Base-by-base conservation (phyloP, 306 rosid species). In the Parietaria judaica region DNA sequence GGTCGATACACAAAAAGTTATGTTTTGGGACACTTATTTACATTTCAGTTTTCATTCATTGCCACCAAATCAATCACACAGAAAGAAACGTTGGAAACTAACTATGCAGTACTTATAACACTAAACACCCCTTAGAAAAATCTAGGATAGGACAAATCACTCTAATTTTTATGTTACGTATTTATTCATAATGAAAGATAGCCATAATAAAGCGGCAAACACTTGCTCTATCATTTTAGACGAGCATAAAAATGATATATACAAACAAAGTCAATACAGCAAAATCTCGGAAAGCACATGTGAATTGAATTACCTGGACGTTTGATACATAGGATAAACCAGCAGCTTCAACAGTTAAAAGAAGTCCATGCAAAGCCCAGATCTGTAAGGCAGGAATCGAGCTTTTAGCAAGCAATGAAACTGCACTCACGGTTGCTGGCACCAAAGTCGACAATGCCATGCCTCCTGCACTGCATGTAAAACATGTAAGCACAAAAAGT, bases 301-400 rank as follows among this genome's bases (percentile, higher is more conserved):
- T 41, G 45, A 41, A 41, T 41, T 5, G 9, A 60, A 64, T 68
- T 83, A 91, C 98, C 98, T 88, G 98, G 69, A 91, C 98, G 71
- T 91, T 95, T 74, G 96, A 87, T 64, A 91, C 92, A 80, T 71
- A 91, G 66, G 96, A 91, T 79, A 91, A 74, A 51, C 98, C 98
- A 71, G 98, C 98, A 73, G 98, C 98, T 82, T 91, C 98, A 67
- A 88, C 79, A 35, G 98, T 85, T 67, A 91, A 83, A 78, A 91
- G 96, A 58, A 91, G 95, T 49, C 98, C 98, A 75, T 91, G 98
- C 89, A 91, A 83, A 72, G 98, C 79, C 98, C 98, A 91, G 61
- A 82, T 85, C 79, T 85, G 96, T 78, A 91, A 82, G 75, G 78
- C 71, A 69, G 95, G 79, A 65, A 81, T 71, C 46, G 82, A 76